Percentiles rank a stretch among this genome's conserved stretches.
These are phyloP conservation scores for Cymbidium sinense DNA, from an alignment of 106 monocot genomes.

Conservation along the genomic window DNA sequence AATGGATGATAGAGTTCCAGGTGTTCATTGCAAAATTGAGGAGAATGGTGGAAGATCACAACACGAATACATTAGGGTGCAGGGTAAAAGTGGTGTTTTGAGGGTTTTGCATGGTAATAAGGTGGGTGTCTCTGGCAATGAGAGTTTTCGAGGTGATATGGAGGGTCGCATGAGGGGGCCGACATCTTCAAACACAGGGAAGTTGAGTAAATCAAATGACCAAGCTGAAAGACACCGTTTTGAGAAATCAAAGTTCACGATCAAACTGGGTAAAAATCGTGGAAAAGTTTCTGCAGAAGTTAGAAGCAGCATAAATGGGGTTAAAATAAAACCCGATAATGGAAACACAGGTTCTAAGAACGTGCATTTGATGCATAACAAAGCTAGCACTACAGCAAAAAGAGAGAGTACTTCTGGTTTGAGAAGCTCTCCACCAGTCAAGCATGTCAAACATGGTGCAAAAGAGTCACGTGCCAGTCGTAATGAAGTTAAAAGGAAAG, in stretches of 20 bases:
- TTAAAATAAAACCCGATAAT: not conserved
- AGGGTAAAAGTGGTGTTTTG: slow-evolving; percentile 7
- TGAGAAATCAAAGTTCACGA: not conserved
- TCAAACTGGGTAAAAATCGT: not conserved
- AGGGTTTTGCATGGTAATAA: not conserved
- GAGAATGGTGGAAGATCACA: slow-evolving; percentile 2
- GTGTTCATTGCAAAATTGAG: not conserved
- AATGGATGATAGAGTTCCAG: not conserved
- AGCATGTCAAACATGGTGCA: not conserved
- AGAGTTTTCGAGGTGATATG: not conserved
- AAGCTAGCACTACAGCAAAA: not conserved
- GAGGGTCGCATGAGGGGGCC: not conserved
- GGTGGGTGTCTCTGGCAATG: not conserved
- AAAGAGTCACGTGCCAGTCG: slow-evolving; percentile 6
- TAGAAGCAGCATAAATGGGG: not conserved
- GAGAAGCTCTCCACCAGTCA: not conserved
- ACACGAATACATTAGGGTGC: not conserved
- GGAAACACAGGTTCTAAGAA: not conserved
- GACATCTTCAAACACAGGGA: not conserved
- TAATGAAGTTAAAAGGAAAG: slow-evolving; percentile 6
- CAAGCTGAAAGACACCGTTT: not conserved
- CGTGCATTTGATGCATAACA: not conserved
- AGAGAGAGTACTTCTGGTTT: not conserved
- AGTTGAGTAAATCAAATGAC: not conserved
- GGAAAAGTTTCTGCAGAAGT: not conserved